Conservation (phyloP, 106 monocot genomes). For the Dendrobium nobile region DNA sequence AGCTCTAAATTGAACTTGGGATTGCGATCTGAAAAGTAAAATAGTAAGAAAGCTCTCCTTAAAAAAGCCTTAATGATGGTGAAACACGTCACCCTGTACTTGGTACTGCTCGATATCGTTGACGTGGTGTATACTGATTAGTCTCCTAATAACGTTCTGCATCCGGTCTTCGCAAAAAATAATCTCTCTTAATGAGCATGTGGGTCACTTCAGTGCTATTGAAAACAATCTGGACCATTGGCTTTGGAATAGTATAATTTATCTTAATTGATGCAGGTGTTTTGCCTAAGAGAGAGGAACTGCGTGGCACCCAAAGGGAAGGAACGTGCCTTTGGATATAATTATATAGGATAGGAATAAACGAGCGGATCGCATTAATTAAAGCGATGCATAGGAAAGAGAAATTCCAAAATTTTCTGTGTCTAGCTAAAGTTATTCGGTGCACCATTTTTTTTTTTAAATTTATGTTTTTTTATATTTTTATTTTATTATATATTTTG, state of each 20-base stretch:
- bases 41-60: too few relatives aligned
- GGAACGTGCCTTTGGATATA: slow-evolving; percentile 1
- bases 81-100: too few relatives aligned
- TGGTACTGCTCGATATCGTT: too few relatives aligned
- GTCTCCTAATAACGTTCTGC: too few relatives aligned
- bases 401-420: not conserved
- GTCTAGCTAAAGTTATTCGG: not conserved
- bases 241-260: not conserved
- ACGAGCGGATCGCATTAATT: not conserved
- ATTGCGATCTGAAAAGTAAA: too few relatives aligned
- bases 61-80: too few relatives aligned
- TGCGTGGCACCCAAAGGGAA: not conserved
- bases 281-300: slow-evolving; percentile 8
- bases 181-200: not conserved
- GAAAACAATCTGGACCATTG: not conserved
- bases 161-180: too few relatives aligned
- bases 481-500: not conserved
- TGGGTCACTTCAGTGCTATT: not conserved
- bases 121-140: too few relatives aligned
- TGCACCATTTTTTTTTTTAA: not conserved
- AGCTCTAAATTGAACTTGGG: too few relatives aligned
- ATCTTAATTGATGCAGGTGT: not conserved
- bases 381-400: not conserved
- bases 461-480: not conserved
- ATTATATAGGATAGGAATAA: not conserved